These are phyloP conservation scores for Saturnispora ahearnii DNA, from an alignment of 805 yeast genomes.

Conservation along the genomic window DNA sequence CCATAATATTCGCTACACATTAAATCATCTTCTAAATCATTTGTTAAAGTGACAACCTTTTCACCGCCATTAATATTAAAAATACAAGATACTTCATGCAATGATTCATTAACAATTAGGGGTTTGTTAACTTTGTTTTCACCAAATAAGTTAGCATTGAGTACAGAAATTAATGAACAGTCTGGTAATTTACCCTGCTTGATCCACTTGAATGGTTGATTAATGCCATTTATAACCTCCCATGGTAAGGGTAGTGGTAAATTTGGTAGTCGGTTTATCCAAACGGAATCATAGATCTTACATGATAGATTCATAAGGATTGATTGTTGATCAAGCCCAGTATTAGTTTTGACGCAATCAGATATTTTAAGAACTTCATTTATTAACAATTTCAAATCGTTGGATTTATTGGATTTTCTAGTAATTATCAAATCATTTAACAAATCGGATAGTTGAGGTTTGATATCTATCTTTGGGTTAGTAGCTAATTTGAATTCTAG, in stretches of 20 bases:
- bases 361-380: neutral
- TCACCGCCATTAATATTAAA: constrained; percentile 1
- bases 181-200: constrained; percentile 4
- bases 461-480: neutral
- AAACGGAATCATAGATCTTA: neutral
- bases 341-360: neutral
- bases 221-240: neutral
- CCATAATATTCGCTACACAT: constrained; percentile 1
- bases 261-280: neutral
- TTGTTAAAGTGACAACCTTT: neutral
- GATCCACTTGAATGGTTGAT: neutral
- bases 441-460: neutral
- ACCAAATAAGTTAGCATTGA: constrained; percentile 2
- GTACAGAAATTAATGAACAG: constrained; percentile 3
- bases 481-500: neutral
- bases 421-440: neutral
- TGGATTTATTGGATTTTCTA: neutral
- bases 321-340: neutral
- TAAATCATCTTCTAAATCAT: neutral
- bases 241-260: constrained; percentile 1
- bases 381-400: neutral
- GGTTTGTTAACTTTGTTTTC: neutral
- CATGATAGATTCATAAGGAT: neutral
- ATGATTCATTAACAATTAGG: neutral
- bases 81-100: neutral